These are phyloP conservation scores for Hylodesmum podocarpum DNA, from an alignment of 306 rosid species.

Conservation along the genomic window DNA sequence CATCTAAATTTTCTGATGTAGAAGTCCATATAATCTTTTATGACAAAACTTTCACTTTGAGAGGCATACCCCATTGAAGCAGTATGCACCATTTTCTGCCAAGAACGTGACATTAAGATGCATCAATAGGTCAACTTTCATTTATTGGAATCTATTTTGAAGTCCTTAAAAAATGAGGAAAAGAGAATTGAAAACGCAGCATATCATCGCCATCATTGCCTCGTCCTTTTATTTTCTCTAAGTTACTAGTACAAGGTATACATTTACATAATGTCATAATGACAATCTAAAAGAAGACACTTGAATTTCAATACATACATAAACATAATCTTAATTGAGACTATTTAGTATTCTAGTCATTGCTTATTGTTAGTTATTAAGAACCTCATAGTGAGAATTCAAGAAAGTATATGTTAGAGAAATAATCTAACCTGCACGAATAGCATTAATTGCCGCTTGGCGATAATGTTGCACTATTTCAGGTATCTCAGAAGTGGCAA, in stretches of 20 bases:
- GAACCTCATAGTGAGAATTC: not conserved
- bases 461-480: slow-evolving; percentile 77
- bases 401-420: no score
- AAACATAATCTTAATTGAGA: not conserved
- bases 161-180: not conserved
- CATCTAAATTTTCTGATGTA: no score
- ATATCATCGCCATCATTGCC: not conserved
- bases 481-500: slow-evolving; percentile 52
- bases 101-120: not conserved
- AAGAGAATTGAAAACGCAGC: not conserved
- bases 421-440: slow-evolving; percentile 85
- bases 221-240: not conserved
- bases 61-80: not conserved
- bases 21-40: not conserved
- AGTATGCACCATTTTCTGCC: not conserved
- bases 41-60: no score
- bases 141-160: not conserved
- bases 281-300: not conserved
- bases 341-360: not conserved
- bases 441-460: slow-evolving; percentile 43
- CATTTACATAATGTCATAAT: not conserved
- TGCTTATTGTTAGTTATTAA: not conserved
- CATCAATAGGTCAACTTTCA: not conserved
- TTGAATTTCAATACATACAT: not conserved
- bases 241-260: not conserved